These are phyloP conservation scores for peach (Prunus persica) DNA, from an alignment of 306 rosid genomes.

Conservation along the genomic window Prunus_persica_NCBIv2 NC_034013.1:4683001-4683500, in stretches of 20 bases:
- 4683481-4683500: constrained; percentile 90
- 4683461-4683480: constrained; percentile 90
- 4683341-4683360: constrained; percentile 94
- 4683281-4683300: constrained; percentile 90
- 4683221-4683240: constrained; percentile 55
- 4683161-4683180: constrained; percentile 70
- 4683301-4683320: constrained; percentile 96
- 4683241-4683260: constrained; percentile 54
- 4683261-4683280: constrained; percentile 77
- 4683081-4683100: neutral
- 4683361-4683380: constrained; percentile 59
- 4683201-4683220: constrained; percentile 87
- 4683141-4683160: constrained; percentile 37
- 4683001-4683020: constrained; percentile 92
- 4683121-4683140: neutral
- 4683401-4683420: constrained; percentile 93
- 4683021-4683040: constrained; percentile 80
- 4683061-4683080: neutral
- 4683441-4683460: constrained; percentile 79
- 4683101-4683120: neutral
- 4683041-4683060: constrained; percentile 51
- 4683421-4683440: constrained; percentile 94
- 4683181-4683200: constrained; percentile 72
- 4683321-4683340: constrained; percentile 90
- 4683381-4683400: constrained; percentile 96